Evolutionary conservation across 2,329 filamentous ascomycete species (phyloP).

Genomic region (Pseudocercospora fuligena): DNA sequence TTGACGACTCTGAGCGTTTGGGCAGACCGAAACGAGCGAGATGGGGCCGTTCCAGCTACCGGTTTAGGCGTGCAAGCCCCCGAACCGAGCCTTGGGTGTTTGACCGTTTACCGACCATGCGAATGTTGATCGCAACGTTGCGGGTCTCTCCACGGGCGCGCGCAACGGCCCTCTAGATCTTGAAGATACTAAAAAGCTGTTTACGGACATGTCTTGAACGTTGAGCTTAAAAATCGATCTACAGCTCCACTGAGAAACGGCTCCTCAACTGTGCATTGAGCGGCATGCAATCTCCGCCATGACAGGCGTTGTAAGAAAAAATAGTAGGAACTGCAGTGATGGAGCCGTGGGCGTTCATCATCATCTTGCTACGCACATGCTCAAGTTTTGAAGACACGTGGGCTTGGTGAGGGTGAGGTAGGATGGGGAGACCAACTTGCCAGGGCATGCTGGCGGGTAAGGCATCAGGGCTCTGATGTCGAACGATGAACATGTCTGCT

Average conservation of each 20-base stretch:
- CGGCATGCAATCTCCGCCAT: slow-evolving; percentile 11
- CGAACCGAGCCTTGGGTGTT: slow-evolving; percentile 2
- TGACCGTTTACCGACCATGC: slow-evolving; percentile 8
- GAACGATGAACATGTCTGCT: neutral
- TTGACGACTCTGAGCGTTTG: neutral
- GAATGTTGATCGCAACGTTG: slow-evolving; percentile 4
- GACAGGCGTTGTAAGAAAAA: slow-evolving; percentile 12
- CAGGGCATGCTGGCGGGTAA: neutral
- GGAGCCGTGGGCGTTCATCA: neutral
- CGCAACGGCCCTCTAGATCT: slow-evolving; percentile 7
- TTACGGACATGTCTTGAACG: slow-evolving; percentile 7
- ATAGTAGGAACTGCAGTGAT: neutral
- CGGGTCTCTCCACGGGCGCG: neutral
- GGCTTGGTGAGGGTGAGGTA: neutral
- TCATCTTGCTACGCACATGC: slow-evolving; percentile 1
- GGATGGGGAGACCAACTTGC: neutral
- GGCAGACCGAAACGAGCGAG: slow-evolving; percentile 3
- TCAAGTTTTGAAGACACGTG: neutral
- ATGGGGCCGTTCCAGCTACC: slow-evolving; percentile 3
- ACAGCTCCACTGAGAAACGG: slow-evolving; percentile 3
- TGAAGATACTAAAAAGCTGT: neutral
- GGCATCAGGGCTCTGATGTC: neutral
- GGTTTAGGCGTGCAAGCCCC: slow-evolving; percentile 6
- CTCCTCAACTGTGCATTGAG: slow-evolving; percentile 8
- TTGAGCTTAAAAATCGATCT: slow-evolving; percentile 10